Percentiles rank a stretch among this genome's conserved stretches.
Evolutionary conservation across 1,139 yeast species (phyloP).

Genomic region (Geotrichum phurueaensis): DNA sequence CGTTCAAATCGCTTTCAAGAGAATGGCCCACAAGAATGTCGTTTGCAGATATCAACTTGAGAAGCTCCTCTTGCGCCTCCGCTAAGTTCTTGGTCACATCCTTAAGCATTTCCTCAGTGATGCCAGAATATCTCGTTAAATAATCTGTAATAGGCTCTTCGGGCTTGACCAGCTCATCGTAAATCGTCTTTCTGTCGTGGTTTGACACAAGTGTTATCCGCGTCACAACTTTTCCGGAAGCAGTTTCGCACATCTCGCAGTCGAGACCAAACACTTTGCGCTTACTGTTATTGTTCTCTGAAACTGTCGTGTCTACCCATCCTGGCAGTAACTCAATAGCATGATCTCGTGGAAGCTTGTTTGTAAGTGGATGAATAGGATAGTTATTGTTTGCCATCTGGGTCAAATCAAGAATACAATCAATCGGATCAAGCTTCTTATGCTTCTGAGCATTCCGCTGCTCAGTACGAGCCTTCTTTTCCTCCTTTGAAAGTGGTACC

Average conservation of each 20-base stretch:
- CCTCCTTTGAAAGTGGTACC: conserved; percentile 51
- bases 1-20: conserved; percentile 78
- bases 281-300: conserved; percentile 34
- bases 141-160: conserved; percentile 67
- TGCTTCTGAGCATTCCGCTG: conserved; percentile 14
- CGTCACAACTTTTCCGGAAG: conserved; percentile 59
- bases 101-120: conserved; percentile 59
- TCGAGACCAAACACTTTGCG: conserved; percentile 73
- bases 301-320: conserved; percentile 54
- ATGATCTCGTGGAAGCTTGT: conserved; percentile 24
- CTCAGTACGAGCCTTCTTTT: conserved; percentile 35
- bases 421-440: conserved; percentile 41
- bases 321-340: conserved; percentile 27
- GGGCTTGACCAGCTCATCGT: conserved; percentile 77
- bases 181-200: conserved; percentile 46
- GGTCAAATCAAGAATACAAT: conserved; percentile 46
- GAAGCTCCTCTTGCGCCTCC: conserved; percentile 60
- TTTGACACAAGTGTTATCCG: conserved; percentile 70
- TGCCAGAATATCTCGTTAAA: conserved; percentile 78
- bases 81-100: conserved; percentile 57
- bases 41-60: conserved; percentile 55
- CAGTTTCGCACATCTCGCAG: conserved; percentile 84
- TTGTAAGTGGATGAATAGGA: conserved; percentile 50
- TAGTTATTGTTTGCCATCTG: conserved; percentile 47
- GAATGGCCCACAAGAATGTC: conserved; percentile 84